Base-by-base conservation (phyloP, 768 basidiomycete genomes). In the Boletales sp. region DNA sequence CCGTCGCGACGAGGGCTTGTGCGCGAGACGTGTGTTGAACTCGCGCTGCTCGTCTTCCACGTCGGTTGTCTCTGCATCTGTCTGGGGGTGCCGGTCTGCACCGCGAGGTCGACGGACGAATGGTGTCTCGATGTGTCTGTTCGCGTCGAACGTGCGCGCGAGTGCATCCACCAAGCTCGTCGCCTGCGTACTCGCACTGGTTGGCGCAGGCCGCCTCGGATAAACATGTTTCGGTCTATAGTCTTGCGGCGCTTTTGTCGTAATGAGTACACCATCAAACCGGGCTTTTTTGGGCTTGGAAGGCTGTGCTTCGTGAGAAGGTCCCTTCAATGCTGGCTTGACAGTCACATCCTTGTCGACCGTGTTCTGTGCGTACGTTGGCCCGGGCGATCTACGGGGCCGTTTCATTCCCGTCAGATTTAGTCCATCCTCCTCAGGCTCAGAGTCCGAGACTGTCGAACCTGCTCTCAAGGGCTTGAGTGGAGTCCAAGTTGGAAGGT, bases 401-500 rank as follows among this genome's bases (percentile, higher is more conserved):
- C 7, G 49, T 28, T 37, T 35, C 17, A n/a, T 38, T 30, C n/a
- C 38, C 25, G 49, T n/a, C 21, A 18, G 32, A 8, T 21, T 14
- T 2, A 18, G 12, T 31, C 18, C 12, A 10, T 19, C 44, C 41
- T 54, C 36, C 39, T 63, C 53, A 41, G 19, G 48, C 18, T 54
- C 49, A 9, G n/a, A 17, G 7, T 64, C 47, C n/a, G 55, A 28
- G 15, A 17, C n/a, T 13, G 19, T 31, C 42, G 41, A 44, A 25
- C 11, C 46, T 32, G 32, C 43, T 44, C 18, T 41, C 1, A 13
- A 11, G 46, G 34, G 19, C 12, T 33, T 49, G 1, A 56, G 39
- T 35, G 59, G 49, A 17, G 62, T 64, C 62, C 62, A 64, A 5
- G 63, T 48, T 34, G 62, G 63, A 41, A 63, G 54, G 35, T 65